Base-by-base conservation (phyloP, 305 asterid genomes). In the Coffea humblotiana region DNA sequence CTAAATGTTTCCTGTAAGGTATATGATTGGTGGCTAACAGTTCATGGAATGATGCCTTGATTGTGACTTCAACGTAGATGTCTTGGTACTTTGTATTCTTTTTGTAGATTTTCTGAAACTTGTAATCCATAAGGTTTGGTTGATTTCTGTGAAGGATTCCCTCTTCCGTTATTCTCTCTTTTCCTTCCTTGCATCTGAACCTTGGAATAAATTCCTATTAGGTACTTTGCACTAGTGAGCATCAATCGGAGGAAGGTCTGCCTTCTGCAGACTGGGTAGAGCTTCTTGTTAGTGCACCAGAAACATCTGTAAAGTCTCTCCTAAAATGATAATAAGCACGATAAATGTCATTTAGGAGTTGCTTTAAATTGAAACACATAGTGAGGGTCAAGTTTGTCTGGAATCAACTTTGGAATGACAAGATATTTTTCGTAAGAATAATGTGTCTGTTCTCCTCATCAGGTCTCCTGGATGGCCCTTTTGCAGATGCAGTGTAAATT, bases 191-290 rank as follows among this genome's bases (percentile, higher is more conserved):
- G 87, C 89, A 85, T 81, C 82, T 83, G 85, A 82, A 84, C 90
- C 86, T 89, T 88, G 88, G 98, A 93, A 93, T 88, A 90, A 87
- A 88, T 93, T 90, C 96, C 86, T 77, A 32, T 32, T 81, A 82
- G 75, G 80, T 77, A 72, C 80, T 40, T 40, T 84, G 88, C 90
- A 86, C 80, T 61, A 89, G 81, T 88, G 92, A 85, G 89, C 84
- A 89, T 88, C 93, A 85, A 73, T 65, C 78, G 87, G 89, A 79
- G 87, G 82, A 52, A 81, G 79, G 85, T 80, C 77, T 80, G 65
- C 85, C 79, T 74, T 78, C 35, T 43, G 71, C 77, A 67, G 79
- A 70, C 63, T 74, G 71, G 77, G 78, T 85, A 79, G 84, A 86
- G 81, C 83, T 80, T 78, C 70, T 82, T 80, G 77, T 48, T 83